Percentiles rank a stretch among this genome's conserved stretches.
Evolutionary conservation across 2,329 filamentous ascomycete species (phyloP).

Genomic region (Aspergillus sp.): DNA sequence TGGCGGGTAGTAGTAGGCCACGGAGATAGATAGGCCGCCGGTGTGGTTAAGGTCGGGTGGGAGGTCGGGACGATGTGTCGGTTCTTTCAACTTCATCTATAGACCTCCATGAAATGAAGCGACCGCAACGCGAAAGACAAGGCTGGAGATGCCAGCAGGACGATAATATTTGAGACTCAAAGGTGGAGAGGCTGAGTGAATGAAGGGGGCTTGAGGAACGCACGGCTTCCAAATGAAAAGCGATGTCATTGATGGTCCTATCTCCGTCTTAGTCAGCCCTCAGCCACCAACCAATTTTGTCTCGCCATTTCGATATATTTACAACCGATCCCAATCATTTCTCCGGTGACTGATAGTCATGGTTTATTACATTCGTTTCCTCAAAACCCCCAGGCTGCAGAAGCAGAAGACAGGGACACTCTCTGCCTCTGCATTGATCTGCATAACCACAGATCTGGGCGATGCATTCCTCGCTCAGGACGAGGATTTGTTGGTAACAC

Average conservation of each 20-base stretch:
- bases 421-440: slow-evolving; percentile 58
- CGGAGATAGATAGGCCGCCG: slow-evolving; percentile 37
- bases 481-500: slow-evolving; percentile 35
- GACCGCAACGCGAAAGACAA: not conserved
- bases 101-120: slow-evolving; percentile 20
- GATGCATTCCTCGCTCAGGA: slow-evolving; percentile 63
- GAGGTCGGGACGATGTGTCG: not conserved
- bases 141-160: not conserved
- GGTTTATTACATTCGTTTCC: slow-evolving; percentile 68
- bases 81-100: slow-evolving; percentile 18
- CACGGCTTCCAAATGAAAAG: slow-evolving; percentile 11
- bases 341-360: slow-evolving; percentile 38
- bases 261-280: slow-evolving; percentile 30
- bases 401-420: slow-evolving; percentile 49
- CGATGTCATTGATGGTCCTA: slow-evolving; percentile 31
- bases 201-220: slow-evolving; percentile 23
- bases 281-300: slow-evolving; percentile 23
- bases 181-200: slow-evolving; percentile 11
- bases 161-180: slow-evolving; percentile 4
- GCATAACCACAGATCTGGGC: slow-evolving; percentile 71
- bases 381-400: slow-evolving; percentile 62
- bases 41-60: not conserved
- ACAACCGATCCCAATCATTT: not conserved
- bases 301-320: not conserved
- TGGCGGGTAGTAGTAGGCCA: slow-evolving; percentile 35